Evolutionary conservation across 2,329 filamentous ascomycete species (phyloP).

Genomic region (Dactylella cylindrospora): DNA sequence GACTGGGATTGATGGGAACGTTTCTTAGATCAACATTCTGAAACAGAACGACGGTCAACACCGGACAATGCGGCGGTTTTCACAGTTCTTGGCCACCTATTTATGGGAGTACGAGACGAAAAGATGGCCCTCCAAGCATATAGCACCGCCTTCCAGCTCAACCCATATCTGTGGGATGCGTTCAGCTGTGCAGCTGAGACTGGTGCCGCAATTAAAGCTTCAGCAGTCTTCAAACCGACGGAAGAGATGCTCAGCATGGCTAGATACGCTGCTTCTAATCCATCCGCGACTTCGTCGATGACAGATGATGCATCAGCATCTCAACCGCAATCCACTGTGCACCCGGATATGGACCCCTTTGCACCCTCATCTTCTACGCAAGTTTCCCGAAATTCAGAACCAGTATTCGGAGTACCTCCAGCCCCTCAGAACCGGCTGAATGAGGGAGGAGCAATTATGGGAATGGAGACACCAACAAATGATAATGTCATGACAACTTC

Average conservation of each 20-base stretch:
- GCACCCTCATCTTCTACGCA: slow-evolving; percentile 49
- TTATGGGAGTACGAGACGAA: slow-evolving; percentile 74
- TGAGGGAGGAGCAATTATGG: slow-evolving; percentile 50
- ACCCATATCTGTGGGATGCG: slow-evolving; percentile 98
- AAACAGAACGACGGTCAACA: slow-evolving; percentile 69
- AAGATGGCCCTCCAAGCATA: slow-evolving; percentile 83
- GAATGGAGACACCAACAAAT: slow-evolving; percentile 57
- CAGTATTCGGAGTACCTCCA: slow-evolving; percentile 57
- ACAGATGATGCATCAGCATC: slow-evolving; percentile 48
- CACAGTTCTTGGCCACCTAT: slow-evolving; percentile 83
- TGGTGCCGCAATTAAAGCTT: slow-evolving; percentile 53
- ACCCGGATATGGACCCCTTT: slow-evolving; percentile 54
- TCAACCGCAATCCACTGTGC: slow-evolving; percentile 2
- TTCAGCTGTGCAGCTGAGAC: slow-evolving; percentile 85
- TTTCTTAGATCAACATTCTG: slow-evolving; percentile 66
- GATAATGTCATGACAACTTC: slow-evolving; percentile 43
- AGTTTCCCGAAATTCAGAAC: slow-evolving; percentile 50
- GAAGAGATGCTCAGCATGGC: slow-evolving; percentile 58
- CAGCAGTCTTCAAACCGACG: slow-evolving; percentile 73
- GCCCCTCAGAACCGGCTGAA: slow-evolving; percentile 52
- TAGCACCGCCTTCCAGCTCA: slow-evolving; percentile 82
- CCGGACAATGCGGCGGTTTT: slow-evolving; percentile 83
- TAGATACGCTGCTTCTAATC: slow-evolving; percentile 55
- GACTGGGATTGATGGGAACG: neutral
- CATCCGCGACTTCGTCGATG: slow-evolving; percentile 48